A percentile compares a stretch with the other conserved stretches of the same genome.
Evolutionary conservation across 163 green algal species (phyloP).

Genomic region (Scenedesmus sp.): DNA sequence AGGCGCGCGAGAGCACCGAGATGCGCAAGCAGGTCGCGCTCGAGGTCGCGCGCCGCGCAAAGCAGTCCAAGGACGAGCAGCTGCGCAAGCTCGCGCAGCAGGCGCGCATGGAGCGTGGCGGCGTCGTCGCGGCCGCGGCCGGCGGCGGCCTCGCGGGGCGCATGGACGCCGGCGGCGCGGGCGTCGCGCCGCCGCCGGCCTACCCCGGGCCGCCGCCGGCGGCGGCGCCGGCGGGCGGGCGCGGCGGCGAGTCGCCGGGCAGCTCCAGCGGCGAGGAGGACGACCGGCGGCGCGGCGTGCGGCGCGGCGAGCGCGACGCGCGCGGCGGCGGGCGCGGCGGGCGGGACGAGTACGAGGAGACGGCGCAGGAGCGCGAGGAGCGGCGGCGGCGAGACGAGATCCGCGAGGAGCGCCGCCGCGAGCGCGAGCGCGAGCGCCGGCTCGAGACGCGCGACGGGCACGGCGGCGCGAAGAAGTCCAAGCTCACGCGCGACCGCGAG

Average conservation of each 20-base stretch:
- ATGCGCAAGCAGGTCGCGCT: conserved; percentile 90
- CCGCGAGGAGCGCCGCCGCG: conserved; percentile 77
- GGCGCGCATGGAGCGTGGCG: conserved; percentile 58
- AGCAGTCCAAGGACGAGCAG: conserved; percentile 95
- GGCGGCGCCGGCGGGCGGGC: background rate
- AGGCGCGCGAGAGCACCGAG: conserved; percentile 90
- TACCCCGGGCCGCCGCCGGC: conserved; percentile 28
- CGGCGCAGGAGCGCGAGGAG: conserved; percentile 75
- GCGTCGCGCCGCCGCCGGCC: background rate
- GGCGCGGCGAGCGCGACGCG: conserved; percentile 5
- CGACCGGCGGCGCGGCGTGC: conserved; percentile 3
- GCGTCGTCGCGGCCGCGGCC: conserved; percentile 28
- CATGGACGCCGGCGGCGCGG: conserved; percentile 30
- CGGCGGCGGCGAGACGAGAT: conserved; percentile 81
- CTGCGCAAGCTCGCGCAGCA: conserved; percentile 90
- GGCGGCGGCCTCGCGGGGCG: conserved; percentile 35
- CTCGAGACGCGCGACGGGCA: conserved; percentile 83
- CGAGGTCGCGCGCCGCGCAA: conserved; percentile 76
- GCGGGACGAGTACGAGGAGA: conserved; percentile 27
- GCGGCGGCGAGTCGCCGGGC: conserved; percentile 15
- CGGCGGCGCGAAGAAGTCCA: conserved; percentile 84
- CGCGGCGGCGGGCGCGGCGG: background rate
- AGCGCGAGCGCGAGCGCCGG: conserved; percentile 92
- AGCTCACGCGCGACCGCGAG: conserved; percentile 94
- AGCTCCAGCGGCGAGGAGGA: conserved; percentile 37